Base-by-base conservation (phyloP, 345 rosid species). In the Heritiera littoralis region DNA sequence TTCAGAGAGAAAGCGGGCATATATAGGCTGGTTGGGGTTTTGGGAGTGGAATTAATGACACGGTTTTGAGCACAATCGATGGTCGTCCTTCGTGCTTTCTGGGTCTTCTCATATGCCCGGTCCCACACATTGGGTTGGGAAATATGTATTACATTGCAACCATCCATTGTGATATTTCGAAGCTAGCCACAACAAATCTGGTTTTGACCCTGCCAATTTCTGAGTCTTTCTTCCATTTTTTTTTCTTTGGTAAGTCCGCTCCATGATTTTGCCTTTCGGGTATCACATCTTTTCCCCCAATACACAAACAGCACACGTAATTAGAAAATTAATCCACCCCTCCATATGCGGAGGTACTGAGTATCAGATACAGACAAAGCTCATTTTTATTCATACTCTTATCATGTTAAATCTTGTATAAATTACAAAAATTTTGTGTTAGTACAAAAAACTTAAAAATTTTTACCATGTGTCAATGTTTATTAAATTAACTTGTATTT, bases 1-100 rank as follows among this genome's bases (percentile, higher is more conserved):
- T 52, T 32, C 1, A 52, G 2, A 9, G 30, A 35, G 45, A 10
- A 32, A 52, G 48, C 46, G 2, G 9, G 46, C 61, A 51, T 72
- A 52, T 72, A 72, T 72, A 72, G 66, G 32, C n/a, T 41, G 54
- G 51, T 74, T 56, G 77, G 23, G 41, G 20, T 17, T 3, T 35
- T 5, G 38, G 74, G 55, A 72, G 61, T 51, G 75, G 46, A 72
- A 74, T 75, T 32, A 45, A 45, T 60, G 20, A 43, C 6, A 73
- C 65, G 28, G 13, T 35, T 75, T 45, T 54, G 48, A 9, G 78
- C 78, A 76, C 78, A 48, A 60, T 63, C 46, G 78, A 76, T 60
- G 78, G 69, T 61, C 68, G 14, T 73, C 15, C 11, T 72, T 52
- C 6, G 35, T 32, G 18, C 38, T 28, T 23, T 52, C 2, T 60